Evolutionary conservation across 306 rosid genomes (phyloP), one percentile per base, ranked within the genome.

Genomic region (Sesbania bispinosa): DNA sequence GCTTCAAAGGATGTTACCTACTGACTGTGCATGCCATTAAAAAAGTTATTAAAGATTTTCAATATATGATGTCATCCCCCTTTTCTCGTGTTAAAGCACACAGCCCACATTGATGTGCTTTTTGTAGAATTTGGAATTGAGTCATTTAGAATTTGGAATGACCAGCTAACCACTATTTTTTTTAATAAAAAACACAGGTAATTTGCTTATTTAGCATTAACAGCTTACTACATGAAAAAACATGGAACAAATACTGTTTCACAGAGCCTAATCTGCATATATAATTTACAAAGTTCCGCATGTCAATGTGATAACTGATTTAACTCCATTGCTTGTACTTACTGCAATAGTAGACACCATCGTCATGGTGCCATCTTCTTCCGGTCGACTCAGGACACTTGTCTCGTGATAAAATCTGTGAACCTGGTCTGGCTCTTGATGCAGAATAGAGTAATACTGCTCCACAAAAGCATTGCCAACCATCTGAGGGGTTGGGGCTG

Each of bases 391-490:
- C 1, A 90, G 20, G 27, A 82, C 75, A 73, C 96, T 90, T 0
- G 81, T 24, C 4, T 86, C 89, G 0, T 66, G 59, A 38, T 86
- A 90, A 75, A 90, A 90, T 11, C 54, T 80, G 75, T 82, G 78
- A 62, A 81, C 87, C 30, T 15, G 66, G 4, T 58, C 79, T 0
- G 94, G 85, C 0, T 53, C 18, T 23, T 23, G 23, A 60, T 81
- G 80, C 39, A 90, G 77, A 39, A 78, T 24, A 2, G 27, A 15
- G 67, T 81, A 88, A 74, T 86, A 90, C 75, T 81, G 89, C 47
- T 79, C 66, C 29, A 81, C 87, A 67, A 88, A 90, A 39, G 85
- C 79, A 75, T 86, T 79, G 38, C 88, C 90, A 71, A 90, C 85
- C 41, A 79, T 26, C 76, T 88, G 77, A 1, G 88, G 74, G 14